Percentiles rank a stretch among this genome's conserved stretches.
phyloP scores from a whole-genome alignment of 23 red algal genomes.

The Gracilariopsis chorda region DNA sequence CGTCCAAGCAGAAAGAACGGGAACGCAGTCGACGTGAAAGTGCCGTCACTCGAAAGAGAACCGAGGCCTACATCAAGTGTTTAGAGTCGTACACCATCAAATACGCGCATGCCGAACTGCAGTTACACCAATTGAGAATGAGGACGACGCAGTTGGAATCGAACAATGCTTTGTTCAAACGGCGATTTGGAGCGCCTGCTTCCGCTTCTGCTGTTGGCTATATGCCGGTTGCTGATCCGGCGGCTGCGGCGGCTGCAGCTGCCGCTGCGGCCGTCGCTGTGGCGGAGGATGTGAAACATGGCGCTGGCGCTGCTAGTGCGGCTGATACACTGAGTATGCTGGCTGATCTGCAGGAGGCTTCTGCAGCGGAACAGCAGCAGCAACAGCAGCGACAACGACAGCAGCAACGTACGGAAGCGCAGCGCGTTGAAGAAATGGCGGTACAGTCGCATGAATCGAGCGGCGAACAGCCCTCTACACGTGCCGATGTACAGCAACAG shows the following conservation, averaged over 20 bases:
- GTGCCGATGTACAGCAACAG: too few species aligned
- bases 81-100: not conserved
- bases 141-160: not conserved
- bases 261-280: not conserved
- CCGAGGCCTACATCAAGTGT: constrained; percentile 44
- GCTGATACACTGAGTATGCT: not conserved
- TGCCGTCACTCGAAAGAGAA: constrained; percentile 34
- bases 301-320: not conserved
- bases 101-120: not conserved
- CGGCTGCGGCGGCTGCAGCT: not conserved
- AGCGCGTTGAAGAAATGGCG: too few species aligned
- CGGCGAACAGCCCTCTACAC: too few species aligned
- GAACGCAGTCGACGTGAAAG: constrained; percentile 46
- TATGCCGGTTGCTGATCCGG: not conserved
- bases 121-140: not conserved
- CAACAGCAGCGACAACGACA: too few species aligned
- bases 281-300: not conserved
- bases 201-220: not conserved
- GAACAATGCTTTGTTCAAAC: too few species aligned
- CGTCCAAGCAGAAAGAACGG: constrained; percentile 47
- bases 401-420: too few species aligned
- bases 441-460: too few species aligned
- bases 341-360: constrained; percentile 16
- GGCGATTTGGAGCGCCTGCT: too few species aligned
- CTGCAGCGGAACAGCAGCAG: too few species aligned